These are phyloP conservation scores for Ricinus communis DNA, from an alignment of 345 rosid species.

Conservation along the genomic window DNA sequence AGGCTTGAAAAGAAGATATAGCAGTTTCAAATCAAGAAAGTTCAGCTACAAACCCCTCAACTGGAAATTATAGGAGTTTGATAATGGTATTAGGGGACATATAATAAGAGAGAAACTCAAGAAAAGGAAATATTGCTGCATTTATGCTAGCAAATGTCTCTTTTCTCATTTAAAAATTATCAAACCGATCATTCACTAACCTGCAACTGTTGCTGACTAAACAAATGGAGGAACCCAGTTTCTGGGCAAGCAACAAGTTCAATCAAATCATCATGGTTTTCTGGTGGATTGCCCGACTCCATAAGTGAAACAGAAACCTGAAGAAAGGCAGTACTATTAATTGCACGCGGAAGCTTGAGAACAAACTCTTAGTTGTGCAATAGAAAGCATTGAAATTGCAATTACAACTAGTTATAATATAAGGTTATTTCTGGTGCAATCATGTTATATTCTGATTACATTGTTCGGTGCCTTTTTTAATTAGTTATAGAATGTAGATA, in stretches of 20 bases:
- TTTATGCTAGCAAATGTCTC: not conserved
- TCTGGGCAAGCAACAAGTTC: conserved; percentile 76
- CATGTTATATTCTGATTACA: not conserved
- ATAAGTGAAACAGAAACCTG: conserved; percentile 80
- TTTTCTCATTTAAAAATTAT: not conserved
- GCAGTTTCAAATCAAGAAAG: not conserved
- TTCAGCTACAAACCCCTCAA: not conserved
- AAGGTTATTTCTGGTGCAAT: not conserved
- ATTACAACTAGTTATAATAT: not conserved
- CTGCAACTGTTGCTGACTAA: conserved; percentile 90
- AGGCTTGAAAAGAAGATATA: too few relatives aligned
- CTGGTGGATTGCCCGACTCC: conserved; percentile 67
- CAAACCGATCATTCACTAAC: conserved; percentile 32
- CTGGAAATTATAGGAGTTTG: not conserved
- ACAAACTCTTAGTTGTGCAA: not conserved
- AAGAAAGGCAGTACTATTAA: not conserved
- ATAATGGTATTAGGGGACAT: not conserved
- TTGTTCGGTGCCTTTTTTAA: not conserved
- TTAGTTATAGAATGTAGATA: not conserved
- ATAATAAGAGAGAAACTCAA: not conserved
- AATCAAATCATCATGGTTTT: conserved; percentile 71
- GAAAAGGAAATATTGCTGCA: not conserved
- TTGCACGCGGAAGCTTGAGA: not conserved
- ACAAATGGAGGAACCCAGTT: conserved; percentile 67
- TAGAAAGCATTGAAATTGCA: not conserved